These are phyloP conservation scores for Bruguiera sexangula DNA, from an alignment of 345 rosid genomes.

Conservation along the genomic window DNA sequence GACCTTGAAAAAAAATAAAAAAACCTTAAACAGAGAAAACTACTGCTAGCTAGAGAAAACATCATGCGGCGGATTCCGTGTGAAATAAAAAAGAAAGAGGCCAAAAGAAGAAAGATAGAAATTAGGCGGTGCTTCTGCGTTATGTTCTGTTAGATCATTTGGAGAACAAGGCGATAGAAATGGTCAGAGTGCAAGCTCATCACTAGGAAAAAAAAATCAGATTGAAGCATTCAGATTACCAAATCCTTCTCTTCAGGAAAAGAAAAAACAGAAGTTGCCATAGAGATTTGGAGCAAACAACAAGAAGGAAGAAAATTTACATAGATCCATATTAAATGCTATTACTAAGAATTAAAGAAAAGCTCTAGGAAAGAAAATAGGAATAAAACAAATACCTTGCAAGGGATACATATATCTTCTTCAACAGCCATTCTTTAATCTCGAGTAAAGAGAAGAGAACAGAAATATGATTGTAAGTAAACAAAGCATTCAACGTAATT, in stretches of 20 bases:
- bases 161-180: conserved; percentile 35
- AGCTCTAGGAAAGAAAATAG: not conserved
- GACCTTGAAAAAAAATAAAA: not conserved
- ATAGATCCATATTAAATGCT: not conserved
- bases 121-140: conserved; percentile 1
- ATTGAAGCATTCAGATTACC: not conserved
- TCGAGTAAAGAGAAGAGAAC: not conserved
- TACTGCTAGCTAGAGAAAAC: not conserved
- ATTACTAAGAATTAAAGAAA: too few species aligned
- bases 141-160: conserved; percentile 5
- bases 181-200: conserved; percentile 17
- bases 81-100: not conserved
- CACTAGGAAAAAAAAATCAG: not conserved
- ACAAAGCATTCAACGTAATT: not conserved
- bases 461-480: not conserved
- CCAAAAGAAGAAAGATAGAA: not conserved
- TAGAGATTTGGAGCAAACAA: not conserved
- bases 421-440: not conserved
- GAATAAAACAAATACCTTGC: not conserved
- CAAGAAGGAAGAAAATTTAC: not conserved
- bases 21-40: not conserved
- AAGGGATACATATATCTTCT: not conserved
- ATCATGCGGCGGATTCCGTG: conserved; percentile 28
- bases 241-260: too few species aligned
- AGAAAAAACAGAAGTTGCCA: not conserved